phyloP scores from a whole-genome alignment of 306 rosid species.

The Malus domestica region DNA sequence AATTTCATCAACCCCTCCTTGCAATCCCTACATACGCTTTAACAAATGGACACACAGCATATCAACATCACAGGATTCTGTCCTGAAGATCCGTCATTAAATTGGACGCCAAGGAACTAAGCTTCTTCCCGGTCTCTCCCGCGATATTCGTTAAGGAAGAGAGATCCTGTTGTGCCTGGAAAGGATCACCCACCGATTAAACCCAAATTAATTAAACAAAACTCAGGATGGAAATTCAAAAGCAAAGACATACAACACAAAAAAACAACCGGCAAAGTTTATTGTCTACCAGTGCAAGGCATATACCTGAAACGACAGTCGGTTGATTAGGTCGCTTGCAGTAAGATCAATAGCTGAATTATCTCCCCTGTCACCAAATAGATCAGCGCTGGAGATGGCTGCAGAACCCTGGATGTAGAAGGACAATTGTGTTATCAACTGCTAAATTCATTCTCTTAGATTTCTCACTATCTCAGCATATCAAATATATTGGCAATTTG shows the following conservation, averaged over 20 bases:
- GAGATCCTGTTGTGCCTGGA: conserved; percentile 81
- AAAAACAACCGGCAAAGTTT: not conserved
- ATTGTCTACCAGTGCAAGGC: not conserved
- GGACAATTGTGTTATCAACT: not conserved
- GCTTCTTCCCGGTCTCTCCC: conserved; percentile 92
- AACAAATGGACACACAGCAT: conserved; percentile 22
- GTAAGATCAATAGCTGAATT: conserved; percentile 47
- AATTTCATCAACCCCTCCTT: conserved; percentile 25
- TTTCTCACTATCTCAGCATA: not conserved
- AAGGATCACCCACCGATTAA: not conserved
- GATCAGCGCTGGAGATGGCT: conserved; percentile 85
- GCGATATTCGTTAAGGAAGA: conserved; percentile 80
- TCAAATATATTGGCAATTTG: not conserved
- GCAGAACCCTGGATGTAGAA: conserved; percentile 54
- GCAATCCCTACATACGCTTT: conserved; percentile 27
- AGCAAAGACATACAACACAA: not conserved
- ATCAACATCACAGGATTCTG: conserved; percentile 63
- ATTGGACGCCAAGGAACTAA: conserved; percentile 70
- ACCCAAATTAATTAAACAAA: not conserved
- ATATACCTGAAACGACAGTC: conserved; percentile 68
- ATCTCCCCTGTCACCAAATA: conserved; percentile 54
- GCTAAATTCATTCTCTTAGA: not conserved
- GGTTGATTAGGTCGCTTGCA: conserved; percentile 62
- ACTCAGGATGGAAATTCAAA: not conserved
- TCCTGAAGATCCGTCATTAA: conserved; percentile 84